These are phyloP conservation scores for Papiliotrema nemorosa DNA, from an alignment of 1,284 basidiomycete species.

Conservation along the genomic window DNA sequence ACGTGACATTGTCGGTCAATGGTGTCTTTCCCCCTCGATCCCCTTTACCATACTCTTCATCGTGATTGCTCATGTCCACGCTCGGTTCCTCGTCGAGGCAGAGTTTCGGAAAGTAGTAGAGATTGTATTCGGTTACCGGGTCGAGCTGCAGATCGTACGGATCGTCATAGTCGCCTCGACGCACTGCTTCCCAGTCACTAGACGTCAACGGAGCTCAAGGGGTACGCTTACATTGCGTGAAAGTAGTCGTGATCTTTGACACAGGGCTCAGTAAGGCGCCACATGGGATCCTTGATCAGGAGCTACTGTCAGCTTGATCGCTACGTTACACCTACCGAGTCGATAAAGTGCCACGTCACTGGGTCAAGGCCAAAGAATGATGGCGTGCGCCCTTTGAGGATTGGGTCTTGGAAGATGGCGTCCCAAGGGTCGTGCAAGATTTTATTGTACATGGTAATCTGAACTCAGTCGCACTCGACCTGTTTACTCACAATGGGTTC, in stretches of 20 bases:
- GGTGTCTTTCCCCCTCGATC: slow-evolving; percentile 18
- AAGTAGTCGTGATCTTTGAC: slow-evolving; percentile 95
- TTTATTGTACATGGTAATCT: slow-evolving; percentile 28
- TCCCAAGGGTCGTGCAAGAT: slow-evolving; percentile 40
- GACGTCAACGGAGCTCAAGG: not conserved
- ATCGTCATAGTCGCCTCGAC: slow-evolving; percentile 53
- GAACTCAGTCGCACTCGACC: slow-evolving; percentile 1
- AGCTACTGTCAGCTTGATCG: slow-evolving; percentile 54
- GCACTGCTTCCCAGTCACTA: slow-evolving; percentile 38
- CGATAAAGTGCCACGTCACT: slow-evolving; percentile 90
- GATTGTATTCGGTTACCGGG: slow-evolving; percentile 87
- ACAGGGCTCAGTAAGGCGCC: slow-evolving; percentile 76
- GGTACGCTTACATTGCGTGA: slow-evolving; percentile 74
- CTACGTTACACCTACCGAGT: slow-evolving; percentile 63
- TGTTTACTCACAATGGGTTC: slow-evolving; percentile 22
- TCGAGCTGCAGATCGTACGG: slow-evolving; percentile 97
- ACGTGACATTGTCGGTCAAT: slow-evolving; percentile 36
- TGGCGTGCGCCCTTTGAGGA: slow-evolving; percentile 81
- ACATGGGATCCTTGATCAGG: slow-evolving; percentile 82
- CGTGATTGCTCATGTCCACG: slow-evolving; percentile 42
- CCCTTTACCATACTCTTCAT: slow-evolving; percentile 15
- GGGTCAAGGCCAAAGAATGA: slow-evolving; percentile 78
- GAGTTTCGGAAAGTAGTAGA: slow-evolving; percentile 94
- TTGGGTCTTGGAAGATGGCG: slow-evolving; percentile 58
- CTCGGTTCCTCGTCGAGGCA: slow-evolving; percentile 90